These are phyloP conservation scores for Quercus tomentella DNA, from an alignment of 331 rosid species.

Conservation along the genomic window DNA sequence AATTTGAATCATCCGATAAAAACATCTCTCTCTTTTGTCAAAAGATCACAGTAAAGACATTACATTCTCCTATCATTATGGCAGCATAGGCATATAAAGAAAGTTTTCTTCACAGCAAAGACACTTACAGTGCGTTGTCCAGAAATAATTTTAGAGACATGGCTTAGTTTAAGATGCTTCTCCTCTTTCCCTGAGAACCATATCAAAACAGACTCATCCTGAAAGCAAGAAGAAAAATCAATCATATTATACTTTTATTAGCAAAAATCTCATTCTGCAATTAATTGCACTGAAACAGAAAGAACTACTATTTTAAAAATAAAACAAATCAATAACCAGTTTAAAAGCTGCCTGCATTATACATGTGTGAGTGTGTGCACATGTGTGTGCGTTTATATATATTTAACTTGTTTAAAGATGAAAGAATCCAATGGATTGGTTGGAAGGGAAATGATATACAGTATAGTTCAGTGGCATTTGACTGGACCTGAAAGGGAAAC, in stretches of 20 bases:
- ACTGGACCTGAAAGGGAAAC: conserved; percentile 2
- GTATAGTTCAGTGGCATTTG: conserved; percentile 6
- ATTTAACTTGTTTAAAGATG: neutral
- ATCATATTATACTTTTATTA: conserved; percentile 13
- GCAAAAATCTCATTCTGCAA: conserved; percentile 12
- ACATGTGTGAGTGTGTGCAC: neutral
- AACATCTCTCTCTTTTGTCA: neutral
- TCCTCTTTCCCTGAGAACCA: conserved; percentile 99
- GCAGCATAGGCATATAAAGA: conserved; percentile 10
- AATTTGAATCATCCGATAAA: neutral
- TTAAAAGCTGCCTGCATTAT: neutral
- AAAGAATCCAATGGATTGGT: conserved; percentile 16
- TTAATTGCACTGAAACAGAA: conserved; percentile 10
- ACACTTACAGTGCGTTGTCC: conserved; percentile 97
- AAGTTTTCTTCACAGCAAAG: conserved; percentile 16
- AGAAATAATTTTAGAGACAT: conserved; percentile 92
- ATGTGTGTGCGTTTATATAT: neutral
- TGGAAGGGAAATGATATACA: conserved; percentile 1
- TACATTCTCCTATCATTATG: conserved; percentile 13
- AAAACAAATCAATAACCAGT: neutral
- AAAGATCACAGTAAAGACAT: conserved; percentile 8
- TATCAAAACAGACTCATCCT: conserved; percentile 96
- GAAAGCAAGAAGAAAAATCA: conserved; percentile 38
- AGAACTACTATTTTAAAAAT: conserved; percentile 3
- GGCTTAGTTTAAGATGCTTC: conserved; percentile 87